Evolutionary conservation across 1,284 basidiomycete species (phyloP).

Genomic region (Tilletiopsis washingtonensis): DNA sequence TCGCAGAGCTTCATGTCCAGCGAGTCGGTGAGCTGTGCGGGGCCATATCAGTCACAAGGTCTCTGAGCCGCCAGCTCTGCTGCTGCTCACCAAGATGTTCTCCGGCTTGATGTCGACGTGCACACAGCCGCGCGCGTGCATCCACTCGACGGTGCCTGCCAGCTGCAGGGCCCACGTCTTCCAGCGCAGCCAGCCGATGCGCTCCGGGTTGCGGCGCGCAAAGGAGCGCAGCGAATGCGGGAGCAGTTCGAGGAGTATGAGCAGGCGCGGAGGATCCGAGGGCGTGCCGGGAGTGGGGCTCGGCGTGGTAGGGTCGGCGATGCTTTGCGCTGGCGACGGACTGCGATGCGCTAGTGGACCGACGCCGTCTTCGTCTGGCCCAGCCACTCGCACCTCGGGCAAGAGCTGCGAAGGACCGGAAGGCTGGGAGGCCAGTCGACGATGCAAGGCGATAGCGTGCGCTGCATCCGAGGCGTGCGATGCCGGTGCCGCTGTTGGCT

Average conservation of each 20-base stretch:
- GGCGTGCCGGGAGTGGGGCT: not conserved
- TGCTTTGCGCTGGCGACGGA: too few relatives aligned
- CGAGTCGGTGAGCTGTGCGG: conserved; percentile 14
- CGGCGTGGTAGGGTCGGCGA: too few relatives aligned
- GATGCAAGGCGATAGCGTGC: too few relatives aligned
- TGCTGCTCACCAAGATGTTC: conserved; percentile 29
- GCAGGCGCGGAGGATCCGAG: conserved; percentile 30
- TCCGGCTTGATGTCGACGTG: conserved; percentile 46
- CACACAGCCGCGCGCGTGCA: conserved; percentile 36
- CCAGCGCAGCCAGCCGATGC: conserved; percentile 33
- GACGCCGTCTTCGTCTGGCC: not conserved
- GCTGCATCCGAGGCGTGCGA: too few relatives aligned
- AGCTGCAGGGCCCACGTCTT: conserved; percentile 36
- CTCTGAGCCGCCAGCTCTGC: not conserved
- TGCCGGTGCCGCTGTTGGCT: too few relatives aligned
- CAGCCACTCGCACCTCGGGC: not conserved
- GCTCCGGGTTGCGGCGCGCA: conserved; percentile 14
- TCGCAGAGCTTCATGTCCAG: conserved; percentile 41
- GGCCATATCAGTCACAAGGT: not conserved
- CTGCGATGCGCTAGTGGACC: not conserved
- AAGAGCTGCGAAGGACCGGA: too few relatives aligned
- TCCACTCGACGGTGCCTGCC: conserved; percentile 25
- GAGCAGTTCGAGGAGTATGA: conserved; percentile 42
- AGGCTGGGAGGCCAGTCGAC: not conserved
- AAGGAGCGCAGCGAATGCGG: conserved; percentile 31